Evolutionary conservation across 495 filamentous ascomycete genomes (phyloP).

Genomic region (Daldinia bambusicola): DNA sequence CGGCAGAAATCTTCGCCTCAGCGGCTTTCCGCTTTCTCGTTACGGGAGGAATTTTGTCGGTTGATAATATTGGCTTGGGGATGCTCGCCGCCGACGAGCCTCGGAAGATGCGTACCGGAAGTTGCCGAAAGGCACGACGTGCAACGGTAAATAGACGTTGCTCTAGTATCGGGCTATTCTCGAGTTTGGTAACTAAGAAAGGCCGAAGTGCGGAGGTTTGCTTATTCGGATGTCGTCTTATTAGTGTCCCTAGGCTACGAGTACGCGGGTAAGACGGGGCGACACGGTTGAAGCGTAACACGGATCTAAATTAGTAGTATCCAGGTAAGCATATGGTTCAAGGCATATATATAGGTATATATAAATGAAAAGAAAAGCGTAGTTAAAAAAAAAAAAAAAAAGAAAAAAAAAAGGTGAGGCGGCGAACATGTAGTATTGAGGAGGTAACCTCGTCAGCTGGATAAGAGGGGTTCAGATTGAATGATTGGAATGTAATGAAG

Average conservation of each 20-base stretch:
- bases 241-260: not conserved
- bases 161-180: not conserved
- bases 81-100: constrained; percentile 44
- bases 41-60: constrained; percentile 68
- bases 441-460: constrained; percentile 11
- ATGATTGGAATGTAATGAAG: not conserved
- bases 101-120: constrained; percentile 9
- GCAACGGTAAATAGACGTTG: constrained; percentile 1
- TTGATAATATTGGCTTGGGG: constrained; percentile 28
- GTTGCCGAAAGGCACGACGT: constrained; percentile 12
- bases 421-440: not conserved
- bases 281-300: not conserved
- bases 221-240: not conserved
- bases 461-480: constrained; percentile 2
- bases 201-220: not conserved
- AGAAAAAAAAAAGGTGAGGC: not conserved
- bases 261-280: not conserved
- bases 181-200: not conserved
- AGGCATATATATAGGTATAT: not conserved
- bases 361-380: too few relatives aligned
- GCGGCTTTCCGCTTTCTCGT: constrained; percentile 93
- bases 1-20: constrained; percentile 71
- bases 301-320: not conserved
- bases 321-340: not conserved
- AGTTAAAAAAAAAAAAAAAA: too few relatives aligned